A percentile compares a stretch with the other conserved stretches of the same genome.
These are phyloP conservation scores for Mallotus japonicus DNA, from an alignment of 441 rosid genomes.

Conservation along the genomic window DNA sequence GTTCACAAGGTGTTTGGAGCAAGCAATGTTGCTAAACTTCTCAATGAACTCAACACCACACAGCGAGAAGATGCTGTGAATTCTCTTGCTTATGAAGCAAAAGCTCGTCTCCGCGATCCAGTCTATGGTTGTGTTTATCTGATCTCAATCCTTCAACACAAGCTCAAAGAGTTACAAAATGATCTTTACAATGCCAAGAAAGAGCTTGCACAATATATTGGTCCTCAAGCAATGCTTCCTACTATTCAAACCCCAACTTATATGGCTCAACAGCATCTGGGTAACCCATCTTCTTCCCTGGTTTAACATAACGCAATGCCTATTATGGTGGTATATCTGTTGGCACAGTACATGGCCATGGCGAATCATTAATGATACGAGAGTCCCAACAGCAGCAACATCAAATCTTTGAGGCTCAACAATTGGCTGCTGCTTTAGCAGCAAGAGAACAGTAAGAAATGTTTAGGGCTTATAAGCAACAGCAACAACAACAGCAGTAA, in stretches of 20 bases:
- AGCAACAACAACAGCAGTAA: conserved; percentile 41
- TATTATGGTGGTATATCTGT: conserved; percentile 43
- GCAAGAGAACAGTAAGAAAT: conserved; percentile 62
- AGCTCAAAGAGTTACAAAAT: conserved; percentile 50
- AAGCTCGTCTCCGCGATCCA: conserved; percentile 75
- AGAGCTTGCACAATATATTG: conserved; percentile 60
- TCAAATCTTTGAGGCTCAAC: conserved; percentile 54
- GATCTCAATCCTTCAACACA: conserved; percentile 71
- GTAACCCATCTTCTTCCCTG: conserved; percentile 40
- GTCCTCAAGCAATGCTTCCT: conserved; percentile 72
- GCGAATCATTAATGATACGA: conserved; percentile 38
- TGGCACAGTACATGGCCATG: conserved; percentile 22
- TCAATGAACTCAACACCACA: conserved; percentile 58
- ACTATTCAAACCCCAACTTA: conserved; percentile 12
- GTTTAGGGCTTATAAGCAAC: conserved; percentile 44
- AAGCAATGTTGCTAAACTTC: conserved; percentile 78
- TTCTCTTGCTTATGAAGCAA: conserved; percentile 84
- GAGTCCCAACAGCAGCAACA: conserved; percentile 32
- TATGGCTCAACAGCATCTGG: conserved; percentile 30
- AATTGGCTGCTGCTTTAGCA: conserved; percentile 44
- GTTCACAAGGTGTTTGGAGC: conserved; percentile 91
- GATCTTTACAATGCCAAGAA: conserved; percentile 59
- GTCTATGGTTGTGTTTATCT: conserved; percentile 88
- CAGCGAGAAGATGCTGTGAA: conserved; percentile 87
- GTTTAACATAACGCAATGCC: conserved; percentile 44